phyloP scores from a whole-genome alignment of 805 yeast species.

The Komagataella pseudopastoris region DNA sequence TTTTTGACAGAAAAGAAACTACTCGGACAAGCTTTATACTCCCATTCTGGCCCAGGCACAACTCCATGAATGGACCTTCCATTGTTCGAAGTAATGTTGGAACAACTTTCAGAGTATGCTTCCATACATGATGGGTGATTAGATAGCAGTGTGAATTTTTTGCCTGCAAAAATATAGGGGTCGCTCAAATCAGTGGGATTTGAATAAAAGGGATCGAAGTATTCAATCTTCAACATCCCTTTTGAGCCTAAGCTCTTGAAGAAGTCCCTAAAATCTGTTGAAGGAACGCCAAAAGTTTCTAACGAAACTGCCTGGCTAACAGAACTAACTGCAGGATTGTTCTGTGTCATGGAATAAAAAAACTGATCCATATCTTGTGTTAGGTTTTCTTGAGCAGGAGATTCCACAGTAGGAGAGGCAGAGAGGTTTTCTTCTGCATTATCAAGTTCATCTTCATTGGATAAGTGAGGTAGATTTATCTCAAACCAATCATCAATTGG shows the following conservation, averaged over 20 bases:
- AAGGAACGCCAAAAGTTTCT: background rate
- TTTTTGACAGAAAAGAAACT: slow-evolving; percentile 3
- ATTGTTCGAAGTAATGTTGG: background rate
- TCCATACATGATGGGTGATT: slow-evolving; percentile 15
- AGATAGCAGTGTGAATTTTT: slow-evolving; percentile 35
- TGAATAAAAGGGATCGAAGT: slow-evolving; percentile 52
- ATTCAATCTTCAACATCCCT: slow-evolving; percentile 38
- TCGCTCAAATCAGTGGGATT: slow-evolving; percentile 30
- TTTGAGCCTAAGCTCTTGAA: slow-evolving; percentile 20
- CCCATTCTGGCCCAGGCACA: background rate
- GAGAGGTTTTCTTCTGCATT: background rate
- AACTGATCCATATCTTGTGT: background rate
- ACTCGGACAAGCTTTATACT: background rate
- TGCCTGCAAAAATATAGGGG: slow-evolving; percentile 59
- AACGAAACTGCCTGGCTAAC: background rate
- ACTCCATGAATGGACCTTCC: background rate
- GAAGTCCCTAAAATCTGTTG: background rate
- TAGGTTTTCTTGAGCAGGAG: background rate
- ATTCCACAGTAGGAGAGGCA: background rate
- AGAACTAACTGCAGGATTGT: background rate
- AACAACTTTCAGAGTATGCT: slow-evolving; percentile 5
- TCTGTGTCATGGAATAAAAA: background rate
- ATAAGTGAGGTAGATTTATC: background rate
- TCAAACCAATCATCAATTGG: background rate
- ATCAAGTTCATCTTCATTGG: background rate